These are phyloP conservation scores for Nemania abortiva DNA, from an alignment of 2,329 filamentous ascomycete species.

Conservation along the genomic window DNA sequence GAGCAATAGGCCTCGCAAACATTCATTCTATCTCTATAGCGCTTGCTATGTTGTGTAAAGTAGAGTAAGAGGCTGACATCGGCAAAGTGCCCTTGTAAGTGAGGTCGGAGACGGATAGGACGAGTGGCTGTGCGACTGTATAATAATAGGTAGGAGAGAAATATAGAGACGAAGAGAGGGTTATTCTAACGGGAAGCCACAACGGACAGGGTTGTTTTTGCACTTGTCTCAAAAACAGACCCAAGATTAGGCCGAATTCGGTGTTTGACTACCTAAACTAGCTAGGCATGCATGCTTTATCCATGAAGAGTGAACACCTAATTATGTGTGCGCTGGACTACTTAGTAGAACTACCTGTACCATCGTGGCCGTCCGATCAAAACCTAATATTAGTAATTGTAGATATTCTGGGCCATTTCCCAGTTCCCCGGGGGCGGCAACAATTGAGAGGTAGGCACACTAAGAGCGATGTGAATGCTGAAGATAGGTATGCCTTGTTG, in stretches of 20 bases:
- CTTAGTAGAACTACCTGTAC: neutral
- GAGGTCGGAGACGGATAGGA: slow-evolving; percentile 7
- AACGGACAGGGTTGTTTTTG: slow-evolving; percentile 33
- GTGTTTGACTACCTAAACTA: neutral
- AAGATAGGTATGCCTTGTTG: slow-evolving; percentile 9
- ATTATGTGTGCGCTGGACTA: neutral
- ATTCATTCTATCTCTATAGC: slow-evolving; percentile 23
- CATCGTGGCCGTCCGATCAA: neutral
- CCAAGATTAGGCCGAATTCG: neutral
- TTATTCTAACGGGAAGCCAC: slow-evolving; percentile 23
- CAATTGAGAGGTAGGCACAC: neutral
- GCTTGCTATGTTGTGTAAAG: slow-evolving; percentile 16
- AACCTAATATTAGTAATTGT: slow-evolving; percentile 28
- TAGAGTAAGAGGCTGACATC: neutral
- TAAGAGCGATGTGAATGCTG: slow-evolving; percentile 4
- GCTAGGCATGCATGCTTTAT: neutral
- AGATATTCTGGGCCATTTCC: slow-evolving; percentile 12
- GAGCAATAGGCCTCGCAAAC: neutral
- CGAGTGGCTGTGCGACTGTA: slow-evolving; percentile 25
- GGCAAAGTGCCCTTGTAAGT: neutral
- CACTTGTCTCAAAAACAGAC: slow-evolving; percentile 21
- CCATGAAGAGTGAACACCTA: neutral
- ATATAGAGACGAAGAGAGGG: slow-evolving; percentile 7
- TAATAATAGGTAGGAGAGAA: slow-evolving; percentile 6
- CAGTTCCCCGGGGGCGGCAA: neutral